A percentile compares a stretch with the other conserved stretches of the same genome.
Conservation (phyloP, 2,329 filamentous ascomycete genomes). For the Xylaria sp. region DNA sequence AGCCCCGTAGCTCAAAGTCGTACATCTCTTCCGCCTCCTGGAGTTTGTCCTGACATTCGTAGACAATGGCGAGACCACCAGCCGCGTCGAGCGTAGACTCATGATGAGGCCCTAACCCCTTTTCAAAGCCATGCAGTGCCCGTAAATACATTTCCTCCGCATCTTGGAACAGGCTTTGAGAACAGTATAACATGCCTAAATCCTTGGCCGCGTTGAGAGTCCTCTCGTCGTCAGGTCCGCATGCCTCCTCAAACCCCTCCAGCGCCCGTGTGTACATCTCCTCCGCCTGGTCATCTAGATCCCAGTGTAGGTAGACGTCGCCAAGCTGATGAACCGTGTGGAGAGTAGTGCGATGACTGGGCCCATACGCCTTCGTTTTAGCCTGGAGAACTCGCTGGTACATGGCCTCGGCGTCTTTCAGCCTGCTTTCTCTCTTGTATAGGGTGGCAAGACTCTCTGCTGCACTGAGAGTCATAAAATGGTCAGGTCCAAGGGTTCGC, state of each 20-base stretch:
- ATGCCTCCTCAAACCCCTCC: background rate
- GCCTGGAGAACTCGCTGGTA: constrained; percentile 29
- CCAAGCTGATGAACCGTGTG: background rate
- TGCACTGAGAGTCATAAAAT: background rate
- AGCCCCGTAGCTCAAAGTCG: constrained; percentile 27
- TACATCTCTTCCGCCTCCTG: constrained; percentile 30
- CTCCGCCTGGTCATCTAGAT: background rate
- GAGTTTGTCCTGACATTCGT: constrained; percentile 16
- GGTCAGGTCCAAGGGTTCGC: background rate
- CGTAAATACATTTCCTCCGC: constrained; percentile 1
- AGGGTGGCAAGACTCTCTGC: background rate
- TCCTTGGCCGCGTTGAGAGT: background rate
- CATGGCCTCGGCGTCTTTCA: constrained; percentile 28
- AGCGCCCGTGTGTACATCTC: background rate
- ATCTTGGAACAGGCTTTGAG: background rate
- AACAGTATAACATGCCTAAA: background rate
- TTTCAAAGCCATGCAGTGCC: constrained; percentile 25
- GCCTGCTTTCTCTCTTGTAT: constrained; percentile 17
- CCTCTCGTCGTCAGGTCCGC: background rate
- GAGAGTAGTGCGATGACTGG: background rate
- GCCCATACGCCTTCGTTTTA: background rate
- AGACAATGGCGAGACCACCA: background rate
- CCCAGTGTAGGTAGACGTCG: background rate
- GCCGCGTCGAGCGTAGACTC: background rate
- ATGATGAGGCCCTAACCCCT: background rate